Base-by-base conservation (phyloP, 495 filamentous ascomycete species). In the Xanthoparmelia taractica region DNA sequence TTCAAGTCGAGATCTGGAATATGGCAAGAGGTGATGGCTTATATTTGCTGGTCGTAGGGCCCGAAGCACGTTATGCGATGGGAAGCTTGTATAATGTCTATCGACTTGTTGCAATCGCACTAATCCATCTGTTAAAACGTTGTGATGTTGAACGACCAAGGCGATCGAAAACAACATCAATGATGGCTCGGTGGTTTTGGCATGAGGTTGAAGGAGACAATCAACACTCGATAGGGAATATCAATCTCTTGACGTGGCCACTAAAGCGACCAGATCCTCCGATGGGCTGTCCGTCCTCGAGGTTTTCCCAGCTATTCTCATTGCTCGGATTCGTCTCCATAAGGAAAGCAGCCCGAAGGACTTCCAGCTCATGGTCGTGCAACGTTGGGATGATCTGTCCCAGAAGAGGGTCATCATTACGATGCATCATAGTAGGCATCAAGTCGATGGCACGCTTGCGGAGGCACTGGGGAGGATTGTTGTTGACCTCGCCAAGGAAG, bases 211-310 rank as follows among this genome's bases (percentile, higher is more conserved):
- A 29, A 20, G 15, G 29, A 54, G 50, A 33, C 15, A 29, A 33
- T n/a, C 50, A 33, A 33, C 15, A 8, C 15, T 54, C 13, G 15
- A 25, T 20, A 33, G 50, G 50, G 33, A 58, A 58, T 8, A 17
- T 43, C n/a, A 68, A 45, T 29, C 60, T 65, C 58, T 62, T 20
- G 18, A 71, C 54, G 38, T 40, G 34, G 18, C 69, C 69, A 36
- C 36, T 52, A 43, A 71, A 71, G 31, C 69, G 60, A 23, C 69
- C 69, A 10, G 31, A 63, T n/a, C 69, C 69, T 15, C 69, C 68
- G 4, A 58, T 63, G 11, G 63, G 48, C 33, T 70, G 68, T n/a
- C 68, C 65, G 18, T 69, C 68, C 60, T 69, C 63, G 43, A 18
- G 17, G 12, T 61, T 65, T 47, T 71, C 61, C 50, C 50, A 41